Evolutionary conservation across 1,284 basidiomycete species (phyloP).

Genomic region (Ustilago tritici): DNA sequence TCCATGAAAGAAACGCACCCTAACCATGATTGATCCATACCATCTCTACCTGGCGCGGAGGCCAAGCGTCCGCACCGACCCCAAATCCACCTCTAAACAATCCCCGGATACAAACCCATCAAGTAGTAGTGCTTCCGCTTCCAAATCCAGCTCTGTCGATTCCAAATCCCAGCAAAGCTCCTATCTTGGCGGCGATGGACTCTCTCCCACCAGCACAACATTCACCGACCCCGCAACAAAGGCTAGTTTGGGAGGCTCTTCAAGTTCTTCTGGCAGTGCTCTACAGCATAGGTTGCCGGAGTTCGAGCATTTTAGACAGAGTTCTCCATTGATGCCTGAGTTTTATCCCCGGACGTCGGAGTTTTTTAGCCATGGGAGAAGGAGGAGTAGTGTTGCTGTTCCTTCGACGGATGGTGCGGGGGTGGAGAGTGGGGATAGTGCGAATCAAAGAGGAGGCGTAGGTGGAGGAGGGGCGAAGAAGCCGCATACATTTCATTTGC

Average conservation of each 20-base stretch:
- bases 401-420: slow-evolving; percentile 10
- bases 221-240: slow-evolving; percentile 27
- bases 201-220: slow-evolving; percentile 34
- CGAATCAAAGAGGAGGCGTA: background rate
- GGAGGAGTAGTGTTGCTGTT: slow-evolving; percentile 32
- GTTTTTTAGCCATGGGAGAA: slow-evolving; percentile 47
- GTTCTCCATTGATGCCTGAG: slow-evolving; percentile 37
- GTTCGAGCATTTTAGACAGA: slow-evolving; percentile 51
- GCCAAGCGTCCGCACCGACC: slow-evolving; percentile 11
- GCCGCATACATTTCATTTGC: slow-evolving; percentile 31
- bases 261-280: slow-evolving; percentile 23
- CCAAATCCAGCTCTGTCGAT: slow-evolving; percentile 37
- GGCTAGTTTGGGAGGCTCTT: slow-evolving; percentile 26
- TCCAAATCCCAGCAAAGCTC: slow-evolving; percentile 37
- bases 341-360: slow-evolving; percentile 49
- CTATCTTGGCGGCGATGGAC: slow-evolving; percentile 29
- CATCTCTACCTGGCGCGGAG: slow-evolving; percentile 35
- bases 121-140: slow-evolving; percentile 1
- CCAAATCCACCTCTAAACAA: slow-evolving; percentile 7
- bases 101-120: background rate
- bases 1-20: background rate
- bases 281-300: slow-evolving; percentile 44
- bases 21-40: slow-evolving; percentile 47
- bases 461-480: slow-evolving; percentile 19
- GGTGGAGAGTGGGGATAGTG: background rate